Conservation (phyloP, 164 flowering plant species). For the Hamamelis virginiana region DNA sequence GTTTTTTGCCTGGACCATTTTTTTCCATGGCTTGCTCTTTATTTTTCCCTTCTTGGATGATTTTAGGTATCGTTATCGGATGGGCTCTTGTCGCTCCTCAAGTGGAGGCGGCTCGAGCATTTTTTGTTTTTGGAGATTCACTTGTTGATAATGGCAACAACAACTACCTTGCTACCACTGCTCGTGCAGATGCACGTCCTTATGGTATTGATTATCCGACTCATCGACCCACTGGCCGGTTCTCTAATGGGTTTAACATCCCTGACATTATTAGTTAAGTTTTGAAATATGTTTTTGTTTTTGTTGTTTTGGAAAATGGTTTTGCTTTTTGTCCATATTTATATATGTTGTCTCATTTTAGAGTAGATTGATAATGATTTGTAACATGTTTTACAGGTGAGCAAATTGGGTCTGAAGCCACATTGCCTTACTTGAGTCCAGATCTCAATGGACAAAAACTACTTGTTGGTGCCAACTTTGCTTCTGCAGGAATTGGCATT, state of each 20-base stretch:
- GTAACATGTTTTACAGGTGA: too few species aligned
- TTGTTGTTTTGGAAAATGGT: neutral
- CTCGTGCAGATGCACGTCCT: constrained; percentile 42
- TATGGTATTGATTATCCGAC: constrained; percentile 47
- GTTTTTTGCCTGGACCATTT: too few species aligned
- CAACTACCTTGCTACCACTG: constrained; percentile 41
- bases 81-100: neutral
- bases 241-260: constrained; percentile 48
- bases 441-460: constrained; percentile 32
- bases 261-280: constrained; percentile 41
- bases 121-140: constrained; percentile 50
- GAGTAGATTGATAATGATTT: too few species aligned
- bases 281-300: neutral
- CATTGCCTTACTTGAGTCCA: constrained; percentile 49
- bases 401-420: constrained; percentile 30
- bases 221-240: constrained; percentile 41
- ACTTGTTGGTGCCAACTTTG: constrained; percentile 49
- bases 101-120: constrained; percentile 33
- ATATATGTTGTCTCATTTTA: too few species aligned
- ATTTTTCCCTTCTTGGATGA: neutral
- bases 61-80: neutral
- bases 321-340: too few species aligned
- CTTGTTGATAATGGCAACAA: constrained; percentile 50
- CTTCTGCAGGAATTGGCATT: constrained; percentile 51
- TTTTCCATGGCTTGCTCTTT: neutral